phyloP scores from a whole-genome alignment of 2,329 filamentous ascomycete species.

The Trichoderma koningii region DNA sequence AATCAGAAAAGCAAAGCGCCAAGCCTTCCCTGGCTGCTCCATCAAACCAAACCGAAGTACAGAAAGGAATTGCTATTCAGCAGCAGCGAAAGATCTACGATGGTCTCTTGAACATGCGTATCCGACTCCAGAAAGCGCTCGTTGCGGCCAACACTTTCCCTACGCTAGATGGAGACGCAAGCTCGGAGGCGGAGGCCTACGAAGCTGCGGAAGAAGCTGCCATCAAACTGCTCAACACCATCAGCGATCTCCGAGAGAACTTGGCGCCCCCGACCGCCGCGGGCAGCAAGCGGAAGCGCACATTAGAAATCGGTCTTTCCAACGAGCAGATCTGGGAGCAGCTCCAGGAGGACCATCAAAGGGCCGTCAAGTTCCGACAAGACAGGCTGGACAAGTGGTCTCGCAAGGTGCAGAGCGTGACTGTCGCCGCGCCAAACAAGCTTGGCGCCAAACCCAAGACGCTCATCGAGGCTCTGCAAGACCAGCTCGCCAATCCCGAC shows the following conservation, averaged over 20 bases:
- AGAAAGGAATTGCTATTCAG: conserved; percentile 85
- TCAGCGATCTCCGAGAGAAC: conserved; percentile 68
- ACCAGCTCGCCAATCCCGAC: conserved; percentile 67
- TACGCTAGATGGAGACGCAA: conserved; percentile 44
- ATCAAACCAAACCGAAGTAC: conserved; percentile 59
- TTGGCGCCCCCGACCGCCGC: conserved; percentile 54
- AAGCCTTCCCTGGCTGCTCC: conserved; percentile 41
- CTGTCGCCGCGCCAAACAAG: conserved; percentile 34
- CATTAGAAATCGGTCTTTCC: conserved; percentile 56
- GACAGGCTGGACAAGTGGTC: conserved; percentile 89
- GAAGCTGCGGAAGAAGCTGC: conserved; percentile 83
- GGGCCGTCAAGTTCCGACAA: conserved; percentile 62
- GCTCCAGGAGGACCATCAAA: conserved; percentile 66
- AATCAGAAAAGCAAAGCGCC: conserved; percentile 33
- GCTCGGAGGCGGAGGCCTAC: conserved; percentile 56
- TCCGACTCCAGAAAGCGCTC: conserved; percentile 89
- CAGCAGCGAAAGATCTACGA: conserved; percentile 85
- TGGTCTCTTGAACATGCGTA: conserved; percentile 82
- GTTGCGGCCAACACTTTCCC: conserved; percentile 76
- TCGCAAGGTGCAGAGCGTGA: conserved; percentile 61
- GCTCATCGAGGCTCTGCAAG: conserved; percentile 67
- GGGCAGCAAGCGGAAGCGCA: conserved; percentile 64
- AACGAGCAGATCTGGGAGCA: conserved; percentile 71
- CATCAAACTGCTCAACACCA: conserved; percentile 78
- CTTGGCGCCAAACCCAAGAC: conserved; percentile 40